Conservation (phyloP, 2,329 filamentous ascomycete species). For the Oidium heveae region DNA sequence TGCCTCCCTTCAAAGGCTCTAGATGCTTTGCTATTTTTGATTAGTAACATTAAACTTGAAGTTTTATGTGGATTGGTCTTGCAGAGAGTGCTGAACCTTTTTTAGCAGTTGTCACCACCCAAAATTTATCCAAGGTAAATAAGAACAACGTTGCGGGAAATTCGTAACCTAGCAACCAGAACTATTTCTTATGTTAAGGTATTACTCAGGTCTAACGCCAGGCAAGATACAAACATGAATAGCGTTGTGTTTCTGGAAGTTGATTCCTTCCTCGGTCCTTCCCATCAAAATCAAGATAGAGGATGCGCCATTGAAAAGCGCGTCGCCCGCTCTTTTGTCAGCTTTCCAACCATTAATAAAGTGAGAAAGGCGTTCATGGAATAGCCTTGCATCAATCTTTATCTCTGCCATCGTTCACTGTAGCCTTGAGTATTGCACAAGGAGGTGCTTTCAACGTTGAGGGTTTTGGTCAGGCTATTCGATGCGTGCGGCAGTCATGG, state of each 20-base stretch:
- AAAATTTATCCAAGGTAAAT: slow-evolving; percentile 66
- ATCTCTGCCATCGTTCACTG: slow-evolving; percentile 36
- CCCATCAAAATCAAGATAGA: slow-evolving; percentile 83
- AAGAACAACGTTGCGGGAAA: slow-evolving; percentile 91
- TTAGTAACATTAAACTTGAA: slow-evolving; percentile 12
- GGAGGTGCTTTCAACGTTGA: no score
- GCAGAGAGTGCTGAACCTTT: slow-evolving; percentile 37
- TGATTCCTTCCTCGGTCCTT: slow-evolving; percentile 70
- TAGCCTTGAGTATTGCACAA: no score
- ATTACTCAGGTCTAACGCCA: no score
- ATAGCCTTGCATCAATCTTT: slow-evolving; percentile 79
- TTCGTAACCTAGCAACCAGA: slow-evolving; percentile 96
- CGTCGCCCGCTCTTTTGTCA: slow-evolving; percentile 71
- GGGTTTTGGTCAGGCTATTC: no score
- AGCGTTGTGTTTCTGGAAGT: slow-evolving; percentile 88
- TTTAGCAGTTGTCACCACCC: slow-evolving; percentile 87
- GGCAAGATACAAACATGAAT: slow-evolving; percentile 48
- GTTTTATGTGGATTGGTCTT: slow-evolving; percentile 3
- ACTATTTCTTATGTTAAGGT: slow-evolving; percentile 26
- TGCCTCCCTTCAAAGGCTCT: slow-evolving; percentile 73
- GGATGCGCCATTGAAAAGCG: slow-evolving; percentile 60
- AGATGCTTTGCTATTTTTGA: slow-evolving; percentile 54
- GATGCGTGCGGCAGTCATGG: no score
- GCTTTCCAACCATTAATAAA: slow-evolving; percentile 87
- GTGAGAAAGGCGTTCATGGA: slow-evolving; percentile 76